Evolutionary conservation across 257 asterid genomes (phyloP), one percentile per base, ranked within the genome.

Genomic region (Petunia secreta): DNA sequence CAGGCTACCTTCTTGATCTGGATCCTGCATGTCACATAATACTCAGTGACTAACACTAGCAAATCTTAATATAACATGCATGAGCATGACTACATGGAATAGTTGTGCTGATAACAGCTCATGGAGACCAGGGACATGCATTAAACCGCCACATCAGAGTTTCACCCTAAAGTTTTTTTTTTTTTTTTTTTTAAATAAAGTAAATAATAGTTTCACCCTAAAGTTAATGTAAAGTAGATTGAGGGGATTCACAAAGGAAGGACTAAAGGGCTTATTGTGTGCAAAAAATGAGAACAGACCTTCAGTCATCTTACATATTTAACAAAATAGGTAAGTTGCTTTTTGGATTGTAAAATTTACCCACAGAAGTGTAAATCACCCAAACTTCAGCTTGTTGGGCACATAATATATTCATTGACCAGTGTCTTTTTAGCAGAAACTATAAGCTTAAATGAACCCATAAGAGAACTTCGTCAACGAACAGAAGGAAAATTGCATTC

Each of bases 1-100:
- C 62, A 50, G 77, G 77, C 13, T 50, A 52, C 46, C 62, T 73
- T 73, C 62, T 73, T 73, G 77, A 73, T 73, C 60, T 73, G 52
- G 62, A 73, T 34, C 77, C 77, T 73, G 36, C 77, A 73, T 5
- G 77, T 43, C 43, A 44, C 62, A 73, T 34, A 50, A 73, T 73
- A 73, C 46, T 2, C 15, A 11, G 25, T 73, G 13, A 73, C 34
- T 34, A 11, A 34, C 11, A 62, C 44, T 50, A 73, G 34, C 34
- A 73, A 34, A 34, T 73, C 34, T 69, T 50, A 34, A 57, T 62
- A 73, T 25, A 73, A 73, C 62, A 73, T 73, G 34, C 62, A 73
- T 50, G 77, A 48, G 9, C 15, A 34, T 62, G 13, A 73, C 44
- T 36, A 50, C 4, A 4, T 37, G n/a, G 16, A 63, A 63, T 4